These are phyloP conservation scores for Lathyrus oleraceus DNA, from an alignment of 306 rosid species.

Conservation along the genomic window DNA sequence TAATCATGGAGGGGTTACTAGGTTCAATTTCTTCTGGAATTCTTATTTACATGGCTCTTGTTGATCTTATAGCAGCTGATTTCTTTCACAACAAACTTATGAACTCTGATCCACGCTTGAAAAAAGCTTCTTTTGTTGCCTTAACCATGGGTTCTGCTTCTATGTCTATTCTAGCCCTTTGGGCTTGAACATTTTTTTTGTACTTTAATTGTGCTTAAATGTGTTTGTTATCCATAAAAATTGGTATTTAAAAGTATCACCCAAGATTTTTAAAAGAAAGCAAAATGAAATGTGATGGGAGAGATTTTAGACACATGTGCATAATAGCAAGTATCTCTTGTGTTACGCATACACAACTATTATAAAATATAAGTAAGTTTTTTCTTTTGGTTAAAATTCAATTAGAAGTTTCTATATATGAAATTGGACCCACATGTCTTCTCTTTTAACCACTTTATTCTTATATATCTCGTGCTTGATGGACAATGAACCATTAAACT, in stretches of 20 bases:
- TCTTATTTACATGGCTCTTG: slow-evolving; percentile 92
- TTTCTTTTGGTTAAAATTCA: too few relatives aligned
- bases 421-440: too few relatives aligned
- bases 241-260: background rate
- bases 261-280: background rate
- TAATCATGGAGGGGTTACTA: slow-evolving; percentile 82
- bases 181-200: slow-evolving; percentile 67
- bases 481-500: too few relatives aligned
- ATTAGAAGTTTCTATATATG: too few relatives aligned
- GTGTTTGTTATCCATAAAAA: background rate
- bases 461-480: too few relatives aligned
- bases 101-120: slow-evolving; percentile 51
- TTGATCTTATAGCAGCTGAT: slow-evolving; percentile 84
- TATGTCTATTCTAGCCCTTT: slow-evolving; percentile 85
- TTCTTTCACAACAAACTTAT: slow-evolving; percentile 94
- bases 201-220: background rate
- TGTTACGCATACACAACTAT: too few relatives aligned
- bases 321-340: too few relatives aligned
- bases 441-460: too few relatives aligned
- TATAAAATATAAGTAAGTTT: too few relatives aligned
- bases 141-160: slow-evolving; percentile 75
- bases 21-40: slow-evolving; percentile 90
- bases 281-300: background rate
- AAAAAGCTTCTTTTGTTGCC: slow-evolving; percentile 68
- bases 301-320: background rate